Base-by-base conservation (phyloP, 495 filamentous ascomycete species). In the Hypoxylon fuscum region DNA sequence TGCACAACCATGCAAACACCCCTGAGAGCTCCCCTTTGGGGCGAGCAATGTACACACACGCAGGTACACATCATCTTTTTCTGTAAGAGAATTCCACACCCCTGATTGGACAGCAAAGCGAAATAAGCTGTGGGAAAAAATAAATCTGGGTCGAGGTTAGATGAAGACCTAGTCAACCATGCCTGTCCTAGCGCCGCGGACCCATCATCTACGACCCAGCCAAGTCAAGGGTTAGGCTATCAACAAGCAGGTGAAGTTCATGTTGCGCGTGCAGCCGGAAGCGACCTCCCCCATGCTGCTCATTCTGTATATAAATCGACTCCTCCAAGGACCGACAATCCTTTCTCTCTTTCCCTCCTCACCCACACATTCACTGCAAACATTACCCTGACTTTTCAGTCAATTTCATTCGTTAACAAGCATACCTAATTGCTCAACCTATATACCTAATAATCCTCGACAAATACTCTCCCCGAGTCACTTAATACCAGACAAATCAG, bases 321-420 rank as follows among this genome's bases (percentile, higher is more conserved):
- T 54, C 51, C 56, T 68, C 68, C 52, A 64, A 50, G 51, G 52
- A 58, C 58, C 66, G 65, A 55, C 48, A 54, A 60, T 71, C 62
- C 59, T 62, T 58, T 55, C 55, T 58, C 55, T 70, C 69, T 74
- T 69, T 66, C 57, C 66, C 50, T 56, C 70, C 64, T 75, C 76
- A 79, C 77, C 79, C 79, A 79, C 70, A 68, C 75, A 74, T 76
- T 76, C 74, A 73, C 71, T 73, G 64, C 73, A 71, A 72, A 75
- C 62, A 56, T 51, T 44, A 71, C 64, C 77, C 75, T 77, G 81
- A 81, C 81, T 83, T 78, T 82, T 79, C 51, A 80, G 83, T 85
- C 83, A 83, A 76, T 77, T 85, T 74, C 83, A 83, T 76, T 85
- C 83, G 79, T 85, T 85, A 69, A 55, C 34, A 45, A 67, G 58